Conservation (phyloP, 306 rosid species). For the Dalbergia cultrata region DNA sequence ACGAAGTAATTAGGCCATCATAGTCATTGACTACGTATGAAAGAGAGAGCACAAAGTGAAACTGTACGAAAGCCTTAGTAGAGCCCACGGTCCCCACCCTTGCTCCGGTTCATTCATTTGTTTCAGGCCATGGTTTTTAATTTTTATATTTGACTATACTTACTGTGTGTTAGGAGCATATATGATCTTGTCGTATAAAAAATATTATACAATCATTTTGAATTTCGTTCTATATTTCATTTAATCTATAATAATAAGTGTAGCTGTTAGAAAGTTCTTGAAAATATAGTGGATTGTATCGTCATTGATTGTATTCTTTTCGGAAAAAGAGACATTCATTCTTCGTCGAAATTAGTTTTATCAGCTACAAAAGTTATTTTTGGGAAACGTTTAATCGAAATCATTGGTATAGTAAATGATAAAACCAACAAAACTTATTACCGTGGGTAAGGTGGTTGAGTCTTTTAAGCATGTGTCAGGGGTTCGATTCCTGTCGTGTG, state of each 20-base stretch:
- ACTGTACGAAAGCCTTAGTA: slow-evolving; percentile 31
- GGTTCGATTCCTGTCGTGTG: no score
- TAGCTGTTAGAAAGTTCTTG: neutral
- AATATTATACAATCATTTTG: neutral
- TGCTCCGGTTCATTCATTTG: slow-evolving; percentile 12
- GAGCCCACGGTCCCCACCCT: slow-evolving; percentile 43
- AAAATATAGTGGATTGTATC: neutral
- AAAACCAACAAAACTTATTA: no score
- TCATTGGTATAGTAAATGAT: no score
- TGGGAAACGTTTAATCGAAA: neutral
- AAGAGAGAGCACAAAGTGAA: slow-evolving; percentile 25
- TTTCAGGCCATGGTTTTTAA: neutral
- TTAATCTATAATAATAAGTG: neutral
- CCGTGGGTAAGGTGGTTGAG: no score
- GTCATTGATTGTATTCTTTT: neutral
- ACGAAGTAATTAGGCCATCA: neutral
- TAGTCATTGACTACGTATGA: slow-evolving; percentile 35
- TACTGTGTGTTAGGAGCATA: neutral
- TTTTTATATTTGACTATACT: slow-evolving; percentile 6
- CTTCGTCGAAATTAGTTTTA: neutral
- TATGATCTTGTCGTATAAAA: neutral
- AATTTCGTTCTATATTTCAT: no score
- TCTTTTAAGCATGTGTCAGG: no score
- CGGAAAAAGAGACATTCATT: neutral
- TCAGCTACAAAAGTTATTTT: neutral